Evolutionary conservation across 176 grass and related monocot genomes (phyloP).

Genomic region (Lolium multiflorum): DNA sequence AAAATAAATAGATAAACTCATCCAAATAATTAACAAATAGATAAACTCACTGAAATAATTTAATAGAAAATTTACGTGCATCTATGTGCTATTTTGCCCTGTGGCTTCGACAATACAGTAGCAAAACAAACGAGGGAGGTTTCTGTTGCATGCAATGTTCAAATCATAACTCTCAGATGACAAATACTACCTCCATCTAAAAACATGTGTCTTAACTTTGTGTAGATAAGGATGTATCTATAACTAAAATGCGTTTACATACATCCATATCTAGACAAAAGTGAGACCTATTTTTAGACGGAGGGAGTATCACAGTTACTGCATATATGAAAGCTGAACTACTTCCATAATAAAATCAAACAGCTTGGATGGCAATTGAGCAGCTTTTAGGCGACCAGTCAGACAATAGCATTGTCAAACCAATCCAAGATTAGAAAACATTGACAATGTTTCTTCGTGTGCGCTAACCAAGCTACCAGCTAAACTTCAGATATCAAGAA

Average conservation of each 20-base stretch:
- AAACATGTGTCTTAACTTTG: no score
- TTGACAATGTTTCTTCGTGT: background rate
- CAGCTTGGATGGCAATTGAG: background rate
- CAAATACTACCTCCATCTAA: background rate
- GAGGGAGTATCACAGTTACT: background rate
- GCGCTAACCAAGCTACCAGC: constrained; percentile 5
- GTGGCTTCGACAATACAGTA: background rate
- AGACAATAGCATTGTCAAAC: background rate
- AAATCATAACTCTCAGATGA: constrained; percentile 1
- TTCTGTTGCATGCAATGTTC: constrained; percentile 2
- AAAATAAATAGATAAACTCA: no score
- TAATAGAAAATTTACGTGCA: background rate
- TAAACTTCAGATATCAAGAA: background rate
- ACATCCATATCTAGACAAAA: no score
- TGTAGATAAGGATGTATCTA: no score
- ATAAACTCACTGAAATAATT: background rate
- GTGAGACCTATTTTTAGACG: no score
- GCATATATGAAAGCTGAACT: background rate
- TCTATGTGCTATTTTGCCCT: background rate
- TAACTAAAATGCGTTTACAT: no score
- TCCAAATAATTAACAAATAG: background rate
- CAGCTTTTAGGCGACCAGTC: background rate
- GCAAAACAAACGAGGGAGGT: background rate
- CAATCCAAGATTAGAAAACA: background rate
- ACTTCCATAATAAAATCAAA: background rate